phyloP scores from a whole-genome alignment of 192 early-diverging fungal species.

The Thamnidium elegans region DNA sequence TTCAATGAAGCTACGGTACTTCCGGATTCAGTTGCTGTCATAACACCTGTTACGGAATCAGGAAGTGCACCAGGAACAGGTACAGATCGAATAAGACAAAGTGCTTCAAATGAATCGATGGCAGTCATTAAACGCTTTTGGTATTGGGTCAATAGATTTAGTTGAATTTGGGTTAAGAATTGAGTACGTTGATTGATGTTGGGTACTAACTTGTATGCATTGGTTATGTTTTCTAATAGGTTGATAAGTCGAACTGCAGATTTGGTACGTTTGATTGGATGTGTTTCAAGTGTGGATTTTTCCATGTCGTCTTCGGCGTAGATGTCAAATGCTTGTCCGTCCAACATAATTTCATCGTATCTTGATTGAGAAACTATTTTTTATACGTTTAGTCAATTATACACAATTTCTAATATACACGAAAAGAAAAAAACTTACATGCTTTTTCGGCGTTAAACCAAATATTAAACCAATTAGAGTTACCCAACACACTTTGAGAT shows the following conservation, averaged over 20 bases:
- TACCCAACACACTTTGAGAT: constrained; percentile 45
- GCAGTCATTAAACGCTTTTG: constrained; percentile 48
- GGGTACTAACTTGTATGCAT: constrained; percentile 58
- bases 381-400: not conserved
- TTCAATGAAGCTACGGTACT: constrained; percentile 41
- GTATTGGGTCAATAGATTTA: constrained; percentile 58
- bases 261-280: constrained; percentile 58
- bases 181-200: constrained; percentile 53
- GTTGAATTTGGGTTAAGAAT: constrained; percentile 60
- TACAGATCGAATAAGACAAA: constrained; percentile 41
- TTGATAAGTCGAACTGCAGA: constrained; percentile 59
- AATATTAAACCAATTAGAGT: constrained; percentile 55
- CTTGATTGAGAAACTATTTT: constrained; percentile 49
- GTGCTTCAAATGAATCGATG: constrained; percentile 50
- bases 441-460: constrained; percentile 71
- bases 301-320: constrained; percentile 31
- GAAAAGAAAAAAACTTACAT: constrained; percentile 35
- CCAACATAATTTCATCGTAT: constrained; percentile 61
- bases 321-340: constrained; percentile 60
- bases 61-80: constrained; percentile 54
- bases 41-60: constrained; percentile 44
- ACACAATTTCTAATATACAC: not conserved
- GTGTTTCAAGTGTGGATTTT: constrained; percentile 17
- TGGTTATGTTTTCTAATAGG: constrained; percentile 60
- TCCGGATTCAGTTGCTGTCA: constrained; percentile 34